Evolutionary conservation across 169 alveolate genomes (phyloP).

Genomic region (Miamiensis avidus): DNA sequence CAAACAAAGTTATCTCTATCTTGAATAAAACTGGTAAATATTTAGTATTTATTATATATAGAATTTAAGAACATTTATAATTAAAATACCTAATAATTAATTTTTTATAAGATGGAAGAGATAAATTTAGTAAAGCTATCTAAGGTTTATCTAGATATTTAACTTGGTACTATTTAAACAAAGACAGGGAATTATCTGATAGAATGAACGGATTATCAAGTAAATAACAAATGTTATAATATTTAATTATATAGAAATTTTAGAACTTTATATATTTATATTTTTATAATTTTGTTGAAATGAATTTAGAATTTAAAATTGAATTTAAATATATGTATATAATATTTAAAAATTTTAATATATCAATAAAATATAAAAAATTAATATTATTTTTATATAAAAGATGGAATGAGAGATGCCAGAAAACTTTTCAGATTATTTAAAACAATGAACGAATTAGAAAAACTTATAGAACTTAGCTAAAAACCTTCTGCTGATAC

Average conservation of each 20-base stretch:
- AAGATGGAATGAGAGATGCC: constrained; percentile 66
- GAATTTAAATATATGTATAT: too few species aligned
- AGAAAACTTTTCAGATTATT: constrained; percentile 72
- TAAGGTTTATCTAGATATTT: constrained; percentile 62
- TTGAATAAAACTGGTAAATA: constrained; percentile 20
- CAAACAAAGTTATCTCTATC: constrained; percentile 6
- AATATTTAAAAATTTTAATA: too few species aligned
- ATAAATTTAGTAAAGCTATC: constrained; percentile 74
- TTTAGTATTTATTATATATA: background rate
- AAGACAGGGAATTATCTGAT: constrained; percentile 51
- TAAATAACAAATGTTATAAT: constrained; percentile 1
- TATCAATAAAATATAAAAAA: too few species aligned
- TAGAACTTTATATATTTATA: too few species aligned
- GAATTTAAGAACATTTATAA: too few species aligned
- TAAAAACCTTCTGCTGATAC: constrained; percentile 20
- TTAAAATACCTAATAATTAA: background rate
- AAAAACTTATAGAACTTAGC: constrained; percentile 41
- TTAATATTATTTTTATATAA: background rate
- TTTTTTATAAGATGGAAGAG: constrained; percentile 69
- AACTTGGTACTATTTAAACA: constrained; percentile 44
- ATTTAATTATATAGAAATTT: too few species aligned
- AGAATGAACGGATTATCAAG: constrained; percentile 54
- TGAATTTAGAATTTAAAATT: too few species aligned
- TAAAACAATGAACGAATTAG: constrained; percentile 63
- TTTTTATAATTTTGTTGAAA: too few species aligned